A percentile compares a stretch with the other conserved stretches of the same genome.
These are phyloP conservation scores for Beauveria sp. DNA, from an alignment of 2,329 filamentous ascomycete genomes.

Conservation along the genomic window DNA sequence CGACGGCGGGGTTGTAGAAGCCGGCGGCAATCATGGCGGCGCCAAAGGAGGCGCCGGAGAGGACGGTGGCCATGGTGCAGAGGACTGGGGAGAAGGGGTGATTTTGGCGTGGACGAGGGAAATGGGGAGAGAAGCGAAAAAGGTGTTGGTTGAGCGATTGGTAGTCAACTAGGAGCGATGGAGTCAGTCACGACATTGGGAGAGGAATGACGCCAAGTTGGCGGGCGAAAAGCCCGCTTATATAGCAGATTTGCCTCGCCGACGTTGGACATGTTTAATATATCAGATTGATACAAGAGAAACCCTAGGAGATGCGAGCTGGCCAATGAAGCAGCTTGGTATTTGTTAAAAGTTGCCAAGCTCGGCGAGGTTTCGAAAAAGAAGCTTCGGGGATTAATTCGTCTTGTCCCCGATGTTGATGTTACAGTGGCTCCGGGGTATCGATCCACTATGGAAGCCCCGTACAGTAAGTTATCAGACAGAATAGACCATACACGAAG, in stretches of 20 bases:
- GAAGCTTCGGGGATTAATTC: neutral
- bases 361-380: neutral
- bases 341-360: neutral
- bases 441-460: neutral
- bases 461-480: neutral
- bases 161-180: neutral
- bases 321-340: neutral
- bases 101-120: neutral
- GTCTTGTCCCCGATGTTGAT: neutral
- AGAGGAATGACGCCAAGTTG: neutral
- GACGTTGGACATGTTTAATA: neutral
- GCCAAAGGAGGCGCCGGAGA: conserved; percentile 53
- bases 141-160: neutral
- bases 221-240: neutral
- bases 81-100: neutral
- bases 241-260: neutral
- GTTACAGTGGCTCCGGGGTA: neutral
- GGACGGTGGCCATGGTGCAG: conserved; percentile 23
- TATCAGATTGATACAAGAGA: too few relatives aligned
- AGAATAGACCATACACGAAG: too few relatives aligned
- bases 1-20: conserved; percentile 51
- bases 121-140: neutral
- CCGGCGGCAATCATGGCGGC: conserved; percentile 53
- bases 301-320: too few relatives aligned
- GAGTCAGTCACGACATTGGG: conserved; percentile 2